phyloP scores from a whole-genome alignment of 139 green algal species.

The Haematococcus lacustris region DNA sequence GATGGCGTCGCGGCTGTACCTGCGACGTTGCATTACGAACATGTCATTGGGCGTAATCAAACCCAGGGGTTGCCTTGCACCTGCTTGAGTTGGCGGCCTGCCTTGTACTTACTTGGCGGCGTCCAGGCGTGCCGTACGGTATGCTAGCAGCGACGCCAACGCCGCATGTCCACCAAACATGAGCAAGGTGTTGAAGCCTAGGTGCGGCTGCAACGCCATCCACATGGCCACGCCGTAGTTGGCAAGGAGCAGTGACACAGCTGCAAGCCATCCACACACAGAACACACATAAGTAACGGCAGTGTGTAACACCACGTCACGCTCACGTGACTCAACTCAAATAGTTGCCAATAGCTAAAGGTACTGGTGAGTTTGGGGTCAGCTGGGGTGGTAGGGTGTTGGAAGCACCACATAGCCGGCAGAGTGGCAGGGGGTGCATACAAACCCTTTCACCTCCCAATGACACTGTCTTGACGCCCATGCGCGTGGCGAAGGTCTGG shows the following conservation, averaged over 20 bases:
- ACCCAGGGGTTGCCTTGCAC: too few species aligned
- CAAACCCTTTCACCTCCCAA: slow-evolving; percentile 41
- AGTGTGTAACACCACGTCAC: neutral
- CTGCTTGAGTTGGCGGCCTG: too few species aligned
- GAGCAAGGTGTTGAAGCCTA: slow-evolving; percentile 64
- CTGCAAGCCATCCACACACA: slow-evolving; percentile 42
- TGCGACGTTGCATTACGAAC: too few species aligned
- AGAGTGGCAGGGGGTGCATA: slow-evolving; percentile 60
- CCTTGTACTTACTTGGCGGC: too few species aligned
- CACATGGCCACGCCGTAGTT: slow-evolving; percentile 85
- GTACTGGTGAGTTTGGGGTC: neutral
- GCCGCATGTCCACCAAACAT: slow-evolving; percentile 80
- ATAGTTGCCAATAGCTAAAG: neutral
- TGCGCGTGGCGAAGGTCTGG: slow-evolving; percentile 83
- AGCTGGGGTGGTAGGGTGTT: neutral
- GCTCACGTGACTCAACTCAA: neutral
- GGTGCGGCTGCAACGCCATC: slow-evolving; percentile 49
- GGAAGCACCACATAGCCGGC: neutral
- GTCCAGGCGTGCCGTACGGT: slow-evolving; percentile 51
- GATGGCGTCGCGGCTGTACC: slow-evolving; percentile 33
- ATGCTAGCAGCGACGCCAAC: slow-evolving; percentile 49
- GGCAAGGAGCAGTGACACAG: slow-evolving; percentile 66
- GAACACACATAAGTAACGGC: neutral
- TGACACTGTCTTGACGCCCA: slow-evolving; percentile 69
- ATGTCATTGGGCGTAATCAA: too few species aligned